Evolutionary conservation across 1,284 basidiomycete species (phyloP).

Genomic region (Pseudozyma sp.): DNA sequence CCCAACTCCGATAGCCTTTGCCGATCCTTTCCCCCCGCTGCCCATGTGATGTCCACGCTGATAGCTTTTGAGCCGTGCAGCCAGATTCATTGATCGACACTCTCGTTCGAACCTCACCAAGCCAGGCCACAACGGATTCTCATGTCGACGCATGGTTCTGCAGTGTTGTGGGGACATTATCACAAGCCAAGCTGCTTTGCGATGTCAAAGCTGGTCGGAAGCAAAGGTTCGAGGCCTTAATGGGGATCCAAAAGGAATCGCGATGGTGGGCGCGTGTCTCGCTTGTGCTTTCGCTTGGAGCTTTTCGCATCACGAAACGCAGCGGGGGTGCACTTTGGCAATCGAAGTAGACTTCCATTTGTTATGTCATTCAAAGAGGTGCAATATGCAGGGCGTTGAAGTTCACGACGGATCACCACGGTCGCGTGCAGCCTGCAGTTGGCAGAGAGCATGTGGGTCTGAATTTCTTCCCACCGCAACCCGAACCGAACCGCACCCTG

Average conservation of each 20-base stretch:
- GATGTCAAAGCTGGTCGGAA: not conserved
- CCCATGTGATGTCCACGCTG: slow-evolving; percentile 5
- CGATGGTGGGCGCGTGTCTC: slow-evolving; percentile 26
- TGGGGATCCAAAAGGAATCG: not conserved
- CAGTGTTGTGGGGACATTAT: not conserved
- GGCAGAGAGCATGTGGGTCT: no score
- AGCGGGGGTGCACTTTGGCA: no score
- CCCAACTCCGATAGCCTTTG: not conserved
- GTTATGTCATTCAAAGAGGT: no score
- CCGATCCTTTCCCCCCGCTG: not conserved
- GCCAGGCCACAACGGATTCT: no score
- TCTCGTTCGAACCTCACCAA: no score
- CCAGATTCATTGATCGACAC: no score
- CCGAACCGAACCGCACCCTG: no score
- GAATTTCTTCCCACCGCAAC: no score
- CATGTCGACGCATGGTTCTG: no score
- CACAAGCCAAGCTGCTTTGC: not conserved
- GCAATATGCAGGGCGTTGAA: not conserved
- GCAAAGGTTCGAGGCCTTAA: slow-evolving; percentile 8
- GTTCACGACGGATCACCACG: slow-evolving; percentile 5
- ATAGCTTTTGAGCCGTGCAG: not conserved
- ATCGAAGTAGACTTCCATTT: no score
- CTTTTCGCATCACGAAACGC: no score
- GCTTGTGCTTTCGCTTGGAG: slow-evolving; percentile 1
- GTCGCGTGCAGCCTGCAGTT: slow-evolving; percentile 10